These are phyloP conservation scores for Phytopythium cucurbitacearum DNA, from an alignment of 352 stramenopile species.

Conservation along the genomic window DNA sequence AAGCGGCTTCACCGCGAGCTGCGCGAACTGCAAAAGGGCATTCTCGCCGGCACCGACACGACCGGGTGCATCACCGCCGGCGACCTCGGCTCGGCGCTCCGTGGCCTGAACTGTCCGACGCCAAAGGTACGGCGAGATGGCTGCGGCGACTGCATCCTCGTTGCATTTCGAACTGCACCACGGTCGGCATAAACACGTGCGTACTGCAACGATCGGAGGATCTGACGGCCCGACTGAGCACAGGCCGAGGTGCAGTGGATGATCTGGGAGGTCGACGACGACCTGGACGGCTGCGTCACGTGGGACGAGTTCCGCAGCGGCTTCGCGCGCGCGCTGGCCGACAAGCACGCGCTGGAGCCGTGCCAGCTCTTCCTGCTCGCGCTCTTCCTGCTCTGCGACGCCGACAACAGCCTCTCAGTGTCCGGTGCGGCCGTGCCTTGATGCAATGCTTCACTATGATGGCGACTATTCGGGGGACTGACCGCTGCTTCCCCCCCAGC, in stretches of 20 bases:
- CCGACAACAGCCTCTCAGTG: slow-evolving; percentile 85
- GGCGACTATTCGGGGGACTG: not conserved
- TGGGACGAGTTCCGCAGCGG: slow-evolving; percentile 93
- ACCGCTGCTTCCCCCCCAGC: slow-evolving; percentile 15
- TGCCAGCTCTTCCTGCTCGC: slow-evolving; percentile 93
- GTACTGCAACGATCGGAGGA: not conserved
- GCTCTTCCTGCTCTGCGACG: slow-evolving; percentile 94
- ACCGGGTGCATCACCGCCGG: slow-evolving; percentile 29
- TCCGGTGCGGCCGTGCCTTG: slow-evolving; percentile 37
- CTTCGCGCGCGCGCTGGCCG: slow-evolving; percentile 87
- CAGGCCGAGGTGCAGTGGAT: slow-evolving; percentile 93
- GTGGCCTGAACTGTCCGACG: slow-evolving; percentile 21
- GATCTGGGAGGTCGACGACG: slow-evolving; percentile 97
- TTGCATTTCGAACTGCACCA: not conserved
- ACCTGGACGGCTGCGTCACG: slow-evolving; percentile 88
- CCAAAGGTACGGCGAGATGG: slow-evolving; percentile 21
- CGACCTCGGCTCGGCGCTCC: slow-evolving; percentile 47
- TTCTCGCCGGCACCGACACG: slow-evolving; percentile 27
- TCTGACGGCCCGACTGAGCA: not conserved
- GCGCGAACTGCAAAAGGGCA: slow-evolving; percentile 41
- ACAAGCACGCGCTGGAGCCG: slow-evolving; percentile 91
- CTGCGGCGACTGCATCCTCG: not conserved
- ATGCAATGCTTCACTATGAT: not conserved
- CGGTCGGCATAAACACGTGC: not conserved
- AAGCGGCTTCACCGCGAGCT: slow-evolving; percentile 27